Base-by-base conservation (phyloP, 306 rosid species). In the Vicia sativa region DNA sequence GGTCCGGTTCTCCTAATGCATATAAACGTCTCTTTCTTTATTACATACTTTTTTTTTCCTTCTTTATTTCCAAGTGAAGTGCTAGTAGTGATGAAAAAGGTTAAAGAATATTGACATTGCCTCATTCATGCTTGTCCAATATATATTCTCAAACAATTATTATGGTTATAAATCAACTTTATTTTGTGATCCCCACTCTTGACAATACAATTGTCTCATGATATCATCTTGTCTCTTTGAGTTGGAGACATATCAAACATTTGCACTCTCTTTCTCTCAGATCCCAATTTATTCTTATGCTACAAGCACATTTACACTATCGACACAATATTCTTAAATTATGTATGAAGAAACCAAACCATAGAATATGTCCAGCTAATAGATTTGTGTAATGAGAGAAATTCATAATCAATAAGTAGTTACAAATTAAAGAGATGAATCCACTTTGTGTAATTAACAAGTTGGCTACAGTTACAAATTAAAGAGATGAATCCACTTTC, bases 171-270 rank as follows among this genome's bases (percentile, higher is more conserved):
- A 53, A 64, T 29, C 48, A 57, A 35, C 31, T 38, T 76, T 65
- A 42, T 26, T 37, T 38, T 8, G 11, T 62, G 35, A 69, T 39
- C 69, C 77, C 34, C 75, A 46, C 50, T 44, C 31, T 11, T 44
- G 48, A 59, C 28, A 25, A 4, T 59, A 56, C 59, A 15, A 18
- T 16, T 65, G 57, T 55, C 35, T 61, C 65, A 23, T 62, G 57
- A 48, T 68, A 68, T 56, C 73, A 38, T 62, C 57, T 4, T 73
- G 63, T 68, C 65, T 67, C 56, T 12, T 42, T 58, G 28, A 25
- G n/a, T 18, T 63, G 5, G 57, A 15, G 53, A 29, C 72, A 21
- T 39, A 18, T 28, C 42, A 13, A 8, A 29, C 21, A 12, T 2
- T 19, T 31, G 50, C 53, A 11, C 46, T 25, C 23, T 68, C 2